These are phyloP conservation scores for Sporothrix luriei DNA, from an alignment of 2,329 filamentous ascomycete genomes.

Conservation along the genomic window DNA sequence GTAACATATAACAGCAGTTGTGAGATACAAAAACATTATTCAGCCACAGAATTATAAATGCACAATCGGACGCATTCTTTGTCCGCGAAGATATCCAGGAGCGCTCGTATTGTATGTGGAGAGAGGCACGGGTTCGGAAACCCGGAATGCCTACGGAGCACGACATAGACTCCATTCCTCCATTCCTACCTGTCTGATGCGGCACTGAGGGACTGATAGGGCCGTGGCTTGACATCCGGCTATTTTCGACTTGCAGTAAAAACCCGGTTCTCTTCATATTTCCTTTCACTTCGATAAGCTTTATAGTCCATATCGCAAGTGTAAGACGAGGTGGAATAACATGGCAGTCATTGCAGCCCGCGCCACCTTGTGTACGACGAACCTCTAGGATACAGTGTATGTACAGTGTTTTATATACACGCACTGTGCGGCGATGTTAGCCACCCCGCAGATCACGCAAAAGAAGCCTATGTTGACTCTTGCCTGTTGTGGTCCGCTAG, in stretches of 20 bases:
- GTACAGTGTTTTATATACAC: background rate
- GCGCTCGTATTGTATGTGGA: no score
- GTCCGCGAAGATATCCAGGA: background rate
- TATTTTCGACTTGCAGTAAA: background rate
- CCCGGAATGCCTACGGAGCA: no score
- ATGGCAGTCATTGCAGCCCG: background rate
- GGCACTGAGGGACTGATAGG: slow-evolving; percentile 1
- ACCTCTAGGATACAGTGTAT: background rate
- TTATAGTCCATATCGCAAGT: background rate
- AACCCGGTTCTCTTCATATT: background rate
- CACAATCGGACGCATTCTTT: background rate
- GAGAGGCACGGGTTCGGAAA: no score
- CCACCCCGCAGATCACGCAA: slow-evolving; percentile 30
- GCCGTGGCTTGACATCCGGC: background rate
- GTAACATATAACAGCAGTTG: background rate
- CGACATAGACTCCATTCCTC: no score
- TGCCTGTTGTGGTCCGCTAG: background rate
- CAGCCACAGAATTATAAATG: background rate
- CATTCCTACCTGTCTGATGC: no score
- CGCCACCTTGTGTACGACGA: background rate
- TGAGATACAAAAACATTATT: background rate
- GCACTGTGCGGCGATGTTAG: slow-evolving; percentile 22
- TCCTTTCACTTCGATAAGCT: background rate
- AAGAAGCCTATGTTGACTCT: background rate
- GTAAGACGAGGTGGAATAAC: background rate